Percentiles rank a stretch among this genome's conserved stretches.
phyloP scores from a whole-genome alignment of 768 basidiomycete species.

The Kwoniella newhampshirensis region DNA sequence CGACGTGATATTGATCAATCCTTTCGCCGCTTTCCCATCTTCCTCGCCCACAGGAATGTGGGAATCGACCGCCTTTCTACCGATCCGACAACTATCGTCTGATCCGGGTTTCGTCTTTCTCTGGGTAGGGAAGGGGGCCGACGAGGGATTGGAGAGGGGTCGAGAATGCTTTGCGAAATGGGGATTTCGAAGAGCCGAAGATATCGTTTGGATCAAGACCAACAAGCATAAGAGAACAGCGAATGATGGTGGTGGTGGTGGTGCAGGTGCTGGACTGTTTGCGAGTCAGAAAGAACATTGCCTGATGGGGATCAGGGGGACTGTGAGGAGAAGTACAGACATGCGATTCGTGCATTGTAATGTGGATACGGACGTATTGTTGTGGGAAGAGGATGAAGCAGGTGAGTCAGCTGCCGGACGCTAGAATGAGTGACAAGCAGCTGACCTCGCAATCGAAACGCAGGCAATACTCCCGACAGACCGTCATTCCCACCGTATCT shows the following conservation, averaged over 20 bases:
- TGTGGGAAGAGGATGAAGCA: constrained; percentile 68
- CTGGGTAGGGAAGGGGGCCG: constrained; percentile 91
- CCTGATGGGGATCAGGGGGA: constrained; percentile 94
- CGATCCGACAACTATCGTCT: constrained; percentile 75
- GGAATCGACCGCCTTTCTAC: constrained; percentile 77
- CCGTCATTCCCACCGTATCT: constrained; percentile 85
- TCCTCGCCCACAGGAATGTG: constrained; percentile 54
- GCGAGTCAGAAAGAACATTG: constrained; percentile 92
- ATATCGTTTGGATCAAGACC: constrained; percentile 98
- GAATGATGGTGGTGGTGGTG: constrained; percentile 59
- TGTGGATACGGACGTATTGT: constrained; percentile 62
- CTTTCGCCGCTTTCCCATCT: constrained; percentile 57
- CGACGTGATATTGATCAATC: constrained; percentile 87
- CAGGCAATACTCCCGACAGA: constrained; percentile 56
- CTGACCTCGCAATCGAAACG: too few relatives aligned
- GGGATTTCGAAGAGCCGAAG: constrained; percentile 85
- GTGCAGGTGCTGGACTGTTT: constrained; percentile 57
- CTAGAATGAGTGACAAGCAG: background rate
- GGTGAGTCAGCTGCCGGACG: background rate
- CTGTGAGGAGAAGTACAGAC: constrained; percentile 89
- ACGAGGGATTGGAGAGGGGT: constrained; percentile 86
- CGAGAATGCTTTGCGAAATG: constrained; percentile 86
- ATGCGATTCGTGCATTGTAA: constrained; percentile 98
- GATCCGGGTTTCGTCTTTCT: constrained; percentile 93
- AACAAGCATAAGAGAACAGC: constrained; percentile 60